A percentile compares a stretch with the other conserved stretches of the same genome.
Evolutionary conservation across 345 rosid genomes (phyloP).

Genomic region (Eucalyptus coolabah): DNA sequence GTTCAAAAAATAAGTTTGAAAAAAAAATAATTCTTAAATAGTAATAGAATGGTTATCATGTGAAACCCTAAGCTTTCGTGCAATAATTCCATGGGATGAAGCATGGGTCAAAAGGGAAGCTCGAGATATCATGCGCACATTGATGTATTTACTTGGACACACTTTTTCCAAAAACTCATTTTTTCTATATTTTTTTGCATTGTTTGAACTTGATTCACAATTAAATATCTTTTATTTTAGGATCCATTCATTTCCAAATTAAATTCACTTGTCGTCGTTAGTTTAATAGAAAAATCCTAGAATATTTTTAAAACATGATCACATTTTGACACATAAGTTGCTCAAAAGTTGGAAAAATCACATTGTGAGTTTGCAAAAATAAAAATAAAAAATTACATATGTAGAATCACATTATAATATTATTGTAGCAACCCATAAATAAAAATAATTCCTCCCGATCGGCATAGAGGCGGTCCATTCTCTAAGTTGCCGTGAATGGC

Average conservation of each 20-base stretch:
- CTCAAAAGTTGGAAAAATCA: background rate
- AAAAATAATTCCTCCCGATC: background rate
- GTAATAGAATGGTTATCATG: no score
- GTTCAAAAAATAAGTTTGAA: no score
- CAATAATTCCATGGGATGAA: background rate
- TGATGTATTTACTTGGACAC: background rate
- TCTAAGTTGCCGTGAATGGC: no score
- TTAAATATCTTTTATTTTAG: background rate
- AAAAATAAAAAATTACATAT: no score
- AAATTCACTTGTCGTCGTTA: background rate
- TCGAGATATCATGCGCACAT: background rate
- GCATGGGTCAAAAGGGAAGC: background rate
- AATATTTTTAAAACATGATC: background rate
- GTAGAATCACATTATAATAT: background rate
- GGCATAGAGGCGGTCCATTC: background rate
- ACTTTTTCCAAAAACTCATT: background rate
- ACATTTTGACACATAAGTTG: background rate
- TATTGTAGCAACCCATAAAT: background rate
- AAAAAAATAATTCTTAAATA: no score
- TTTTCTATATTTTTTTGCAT: background rate
- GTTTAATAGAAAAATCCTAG: background rate
- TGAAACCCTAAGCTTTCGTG: no score
- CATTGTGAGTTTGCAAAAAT: background rate
- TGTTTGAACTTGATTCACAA: background rate
- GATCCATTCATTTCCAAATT: background rate